A percentile compares a stretch with the other conserved stretches of the same genome.
Conservation (phyloP, 768 basidiomycete genomes). For the Mrakia frigida region DNA sequence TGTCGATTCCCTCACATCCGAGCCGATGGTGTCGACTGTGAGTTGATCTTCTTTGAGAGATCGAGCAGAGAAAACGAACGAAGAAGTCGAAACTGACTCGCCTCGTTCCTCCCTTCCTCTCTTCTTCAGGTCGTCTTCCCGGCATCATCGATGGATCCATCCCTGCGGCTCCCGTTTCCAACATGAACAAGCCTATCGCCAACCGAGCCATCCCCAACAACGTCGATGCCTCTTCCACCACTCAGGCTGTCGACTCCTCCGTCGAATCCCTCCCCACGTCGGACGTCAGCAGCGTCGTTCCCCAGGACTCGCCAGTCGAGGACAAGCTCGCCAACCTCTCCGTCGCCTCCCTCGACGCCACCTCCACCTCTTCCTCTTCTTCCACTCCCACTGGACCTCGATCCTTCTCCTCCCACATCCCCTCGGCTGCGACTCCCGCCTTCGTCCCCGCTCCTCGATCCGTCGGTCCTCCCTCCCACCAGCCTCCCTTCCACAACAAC, state of each 20-base stretch:
- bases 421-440: conserved; percentile 12
- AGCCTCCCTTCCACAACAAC: conserved; percentile 1
- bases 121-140: conserved; percentile 40
- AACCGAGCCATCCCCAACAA: not conserved
- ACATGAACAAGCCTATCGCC: conserved; percentile 19
- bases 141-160: conserved; percentile 44
- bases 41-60: conserved; percentile 25
- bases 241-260: not conserved
- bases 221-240: not conserved
- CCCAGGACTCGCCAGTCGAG: not conserved
- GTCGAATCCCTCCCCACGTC: conserved; percentile 6
- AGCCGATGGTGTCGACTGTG: conserved; percentile 43
- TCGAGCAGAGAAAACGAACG: no score
- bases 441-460: conserved; percentile 19
- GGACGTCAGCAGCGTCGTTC: not conserved
- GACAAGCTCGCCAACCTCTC: not conserved
- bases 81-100: no score
- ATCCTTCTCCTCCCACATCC: conserved; percentile 16
- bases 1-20: conserved; percentile 46
- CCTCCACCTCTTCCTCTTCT: not conserved
- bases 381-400: not conserved
- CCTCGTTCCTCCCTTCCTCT: not conserved
- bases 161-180: conserved; percentile 38
- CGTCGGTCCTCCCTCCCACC: not conserved
- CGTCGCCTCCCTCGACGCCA: not conserved